phyloP scores from a whole-genome alignment of 495 filamentous ascomycete species.

The Aspergillus egyptiacus region DNA sequence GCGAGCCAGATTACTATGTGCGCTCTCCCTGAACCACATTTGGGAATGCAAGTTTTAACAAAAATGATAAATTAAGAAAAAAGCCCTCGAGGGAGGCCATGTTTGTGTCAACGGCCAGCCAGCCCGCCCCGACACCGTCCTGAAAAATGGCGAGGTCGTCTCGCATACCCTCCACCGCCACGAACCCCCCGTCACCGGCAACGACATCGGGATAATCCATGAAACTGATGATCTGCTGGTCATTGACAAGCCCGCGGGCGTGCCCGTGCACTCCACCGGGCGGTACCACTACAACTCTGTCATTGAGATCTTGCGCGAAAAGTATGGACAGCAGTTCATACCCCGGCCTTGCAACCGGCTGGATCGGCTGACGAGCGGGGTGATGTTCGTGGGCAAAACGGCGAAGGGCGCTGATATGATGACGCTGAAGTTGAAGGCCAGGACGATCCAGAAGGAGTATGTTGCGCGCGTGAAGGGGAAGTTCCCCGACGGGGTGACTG shows the following conservation, averaged over 20 bases:
- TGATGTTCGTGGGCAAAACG: conserved; percentile 95
- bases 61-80: conserved; percentile 43
- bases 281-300: conserved; percentile 93
- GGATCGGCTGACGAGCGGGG: conserved; percentile 87
- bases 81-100: conserved; percentile 71
- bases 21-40: conserved; percentile 9
- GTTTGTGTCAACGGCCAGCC: conserved; percentile 67
- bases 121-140: conserved; percentile 48
- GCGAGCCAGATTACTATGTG: conserved; percentile 82
- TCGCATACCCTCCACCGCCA: conserved; percentile 93
- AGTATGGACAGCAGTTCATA: conserved; percentile 61
- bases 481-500: conserved; percentile 74
- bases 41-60: neutral
- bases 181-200: conserved; percentile 83
- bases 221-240: conserved; percentile 90
- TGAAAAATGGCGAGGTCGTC: conserved; percentile 80
- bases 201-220: conserved; percentile 73
- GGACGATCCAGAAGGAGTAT: conserved; percentile 90
- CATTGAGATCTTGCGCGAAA: conserved; percentile 83
- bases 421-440: conserved; percentile 59
- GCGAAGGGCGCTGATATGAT: conserved; percentile 72
- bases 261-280: conserved; percentile 91
- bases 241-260: conserved; percentile 91
- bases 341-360: conserved; percentile 87
- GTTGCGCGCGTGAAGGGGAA: conserved; percentile 83